Evolutionary conservation across 1,284 basidiomycete genomes (phyloP), one percentile per base, ranked within the genome.

Genomic region (Chalciporus sp.): DNA sequence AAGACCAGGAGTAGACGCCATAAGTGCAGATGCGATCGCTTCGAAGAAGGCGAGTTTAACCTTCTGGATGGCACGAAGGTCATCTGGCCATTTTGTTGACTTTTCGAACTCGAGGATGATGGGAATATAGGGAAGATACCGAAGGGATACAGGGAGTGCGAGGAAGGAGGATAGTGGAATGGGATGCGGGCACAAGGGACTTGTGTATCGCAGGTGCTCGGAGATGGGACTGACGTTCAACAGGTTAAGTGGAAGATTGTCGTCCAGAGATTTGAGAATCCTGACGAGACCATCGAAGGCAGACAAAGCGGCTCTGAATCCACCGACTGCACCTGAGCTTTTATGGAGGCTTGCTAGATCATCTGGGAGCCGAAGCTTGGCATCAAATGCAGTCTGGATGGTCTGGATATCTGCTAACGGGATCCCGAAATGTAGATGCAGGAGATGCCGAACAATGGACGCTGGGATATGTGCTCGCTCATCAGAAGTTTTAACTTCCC

Each of bases 1-100:
- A 2, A 87, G 69, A 4, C 84, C 84, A 0, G 76, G 61, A 2
- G 79, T 68, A 2, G 76, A 66, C 8, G 70, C 67, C 79, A 86
- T 83, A 43, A 96, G 76, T 1, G 80, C 77, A 12, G 76, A 74
- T 0, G 88, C 90, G 3, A 93, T 78, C 27, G 83, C 81, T 65
- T 95, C 94, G 57, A 96, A 84, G 68, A 99, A 90, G 0, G 96
- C 96, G 2, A 97, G 79, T 72, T 99, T 99, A 74, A 95, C 91
- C 62, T 94, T 94, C 71, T 98, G 95, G 44, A 98, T 90, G 0
- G 95, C 94, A 16, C 79, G 80, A 1, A 99, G 80, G 63, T 99
- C 95, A 66, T 98, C 95, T 0, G 97, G 97, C 97, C 97, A 99
- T 60, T 85, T 83, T 0, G 89, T 88, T 0, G 94, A 96, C 56